Base-by-base conservation (phyloP, 371 early-diverging fungal genomes). In the Saksenaea vasiformis region DNA sequence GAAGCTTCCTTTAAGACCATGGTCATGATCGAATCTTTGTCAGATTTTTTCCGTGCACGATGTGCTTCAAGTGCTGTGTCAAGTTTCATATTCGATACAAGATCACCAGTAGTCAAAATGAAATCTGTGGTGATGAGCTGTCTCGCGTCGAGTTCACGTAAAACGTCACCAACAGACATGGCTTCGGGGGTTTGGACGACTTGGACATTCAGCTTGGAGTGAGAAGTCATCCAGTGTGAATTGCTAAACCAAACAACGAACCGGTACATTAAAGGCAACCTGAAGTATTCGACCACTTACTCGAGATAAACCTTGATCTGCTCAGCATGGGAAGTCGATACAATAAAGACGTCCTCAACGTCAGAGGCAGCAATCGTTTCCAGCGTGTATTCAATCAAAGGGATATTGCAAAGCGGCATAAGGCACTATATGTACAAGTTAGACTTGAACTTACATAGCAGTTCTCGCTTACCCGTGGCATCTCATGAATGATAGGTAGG, bases 11-110 rank as follows among this genome's bases (percentile, higher is more conserved):
- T 88, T 41, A 94, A 75, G 26, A 93, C 83, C 95, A 98, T 93
- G 11, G 98, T 96, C 97, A 98, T 96, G 69, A 98, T 94, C 13
- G 91, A 83, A 65, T 92, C 88, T 65, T 91, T 91, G 68, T 98
- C 96, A 15, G 76, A 79, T 60, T 88, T 71, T 66, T 70, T 73
- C 54, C 85, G 79, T 31, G 80, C 87, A 81, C 88, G 80, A 68
- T 98, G 97, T 22, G 84, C 88, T 43, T 94, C 91, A 26, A 97
- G 67, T 3, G 89, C 84, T 60, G 78, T 72, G 41, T 90, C 84
- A 61, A 98, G 70, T 60, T 93, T 86, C 68, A 97, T 85, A 71
- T 97, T 97, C 22, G 96, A 88, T 5, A 98, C 88, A 0, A 95
- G 88, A 73, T 96, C 91, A 55, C 95, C 97, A n/a, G 82, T 85